Conservation (phyloP, 129 eudicot species). For the Glebionis coronaria region DNA sequence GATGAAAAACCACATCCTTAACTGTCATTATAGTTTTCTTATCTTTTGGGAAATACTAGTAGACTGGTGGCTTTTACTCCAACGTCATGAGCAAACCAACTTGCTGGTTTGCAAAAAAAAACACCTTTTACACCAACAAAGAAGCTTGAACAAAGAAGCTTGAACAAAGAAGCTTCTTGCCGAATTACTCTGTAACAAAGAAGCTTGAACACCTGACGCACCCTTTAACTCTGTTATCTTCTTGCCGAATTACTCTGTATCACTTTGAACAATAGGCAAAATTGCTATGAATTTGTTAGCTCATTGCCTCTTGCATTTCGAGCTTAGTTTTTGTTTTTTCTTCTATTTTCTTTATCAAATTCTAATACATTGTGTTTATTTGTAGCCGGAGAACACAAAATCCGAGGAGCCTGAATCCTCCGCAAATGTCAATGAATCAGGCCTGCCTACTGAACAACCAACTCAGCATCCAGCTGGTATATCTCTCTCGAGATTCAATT, state of each 20-base stretch:
- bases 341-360: not conserved
- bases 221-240: slow-evolving; percentile 1
- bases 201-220: not conserved
- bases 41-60: too few relatives aligned
- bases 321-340: not conserved
- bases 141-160: too few relatives aligned
- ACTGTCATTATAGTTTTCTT: too few relatives aligned
- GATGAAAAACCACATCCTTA: too few relatives aligned
- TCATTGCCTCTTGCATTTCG: not conserved
- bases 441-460: slow-evolving; percentile 47
- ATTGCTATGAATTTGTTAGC: not conserved
- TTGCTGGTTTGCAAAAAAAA: too few relatives aligned
- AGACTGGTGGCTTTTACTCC: too few relatives aligned
- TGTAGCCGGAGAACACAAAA: slow-evolving; percentile 27
- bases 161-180: not conserved
- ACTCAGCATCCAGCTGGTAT: slow-evolving; percentile 62
- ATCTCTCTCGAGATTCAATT: not conserved
- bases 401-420: slow-evolving; percentile 42
- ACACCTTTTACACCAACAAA: too few relatives aligned
- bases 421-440: slow-evolving; percentile 43
- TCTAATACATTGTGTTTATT: not conserved
- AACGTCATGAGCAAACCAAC: too few relatives aligned
- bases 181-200: not conserved
- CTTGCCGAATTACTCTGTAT: not conserved
- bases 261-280: not conserved